Evolutionary conservation across 176 grass and related monocot species (phyloP).

Genomic region (Hordeum marinum): DNA sequence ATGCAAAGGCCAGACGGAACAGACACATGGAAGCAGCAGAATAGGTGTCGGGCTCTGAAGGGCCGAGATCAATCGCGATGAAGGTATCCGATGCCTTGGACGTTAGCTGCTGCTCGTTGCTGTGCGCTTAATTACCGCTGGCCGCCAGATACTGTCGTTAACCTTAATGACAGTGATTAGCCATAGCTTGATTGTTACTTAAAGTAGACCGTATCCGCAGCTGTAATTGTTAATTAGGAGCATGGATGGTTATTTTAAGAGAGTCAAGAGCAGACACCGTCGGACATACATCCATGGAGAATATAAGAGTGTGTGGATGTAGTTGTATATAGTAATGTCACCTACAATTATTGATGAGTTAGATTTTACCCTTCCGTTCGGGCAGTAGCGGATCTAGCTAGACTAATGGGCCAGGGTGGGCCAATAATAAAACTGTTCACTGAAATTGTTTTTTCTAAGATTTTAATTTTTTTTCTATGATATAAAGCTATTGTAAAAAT

Average conservation of each 20-base stretch:
- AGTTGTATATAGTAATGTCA: background rate
- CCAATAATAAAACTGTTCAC: no score
- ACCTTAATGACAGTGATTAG: background rate
- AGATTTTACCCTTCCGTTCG: no score
- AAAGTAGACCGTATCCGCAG: background rate
- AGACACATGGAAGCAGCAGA: constrained; percentile 15
- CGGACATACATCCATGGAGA: background rate
- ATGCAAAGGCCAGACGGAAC: background rate
- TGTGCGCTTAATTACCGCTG: no score
- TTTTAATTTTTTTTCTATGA: no score
- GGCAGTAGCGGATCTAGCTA: no score
- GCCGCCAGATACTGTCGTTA: background rate
- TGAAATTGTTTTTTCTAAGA: no score
- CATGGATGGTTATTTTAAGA: background rate
- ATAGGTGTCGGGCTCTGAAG: constrained; percentile 6
- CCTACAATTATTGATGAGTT: no score
- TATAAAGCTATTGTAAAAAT: no score
- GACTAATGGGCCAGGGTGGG: no score
- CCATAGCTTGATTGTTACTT: background rate
- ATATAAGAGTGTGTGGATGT: background rate
- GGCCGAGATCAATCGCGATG: background rate
- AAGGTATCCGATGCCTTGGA: constrained; percentile 36
- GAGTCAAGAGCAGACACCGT: background rate
- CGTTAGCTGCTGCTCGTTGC: background rate
- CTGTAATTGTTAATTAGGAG: background rate